Base-by-base conservation (phyloP, 768 basidiomycete species). In the Daedalea quercina region DNA sequence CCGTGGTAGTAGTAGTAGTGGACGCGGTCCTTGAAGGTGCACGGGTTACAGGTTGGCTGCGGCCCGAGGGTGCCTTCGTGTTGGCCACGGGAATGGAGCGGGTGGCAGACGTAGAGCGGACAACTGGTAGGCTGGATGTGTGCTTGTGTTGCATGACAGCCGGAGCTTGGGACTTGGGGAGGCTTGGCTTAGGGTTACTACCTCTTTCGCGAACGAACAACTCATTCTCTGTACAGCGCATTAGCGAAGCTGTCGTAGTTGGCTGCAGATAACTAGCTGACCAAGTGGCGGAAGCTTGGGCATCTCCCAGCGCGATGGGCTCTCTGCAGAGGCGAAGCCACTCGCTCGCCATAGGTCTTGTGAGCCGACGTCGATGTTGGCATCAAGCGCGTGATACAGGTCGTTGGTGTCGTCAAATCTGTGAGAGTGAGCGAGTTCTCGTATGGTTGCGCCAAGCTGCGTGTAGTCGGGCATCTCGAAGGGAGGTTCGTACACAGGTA, bases 391-490 rank as follows among this genome's bases (percentile, higher is more conserved):
- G 49, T 64, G 68, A 41, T 60, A 63, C 6, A 55, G 28, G 26
- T 68, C 68, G 8, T 47, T 48, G 2, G 56, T 47, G 47, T 75
- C 73, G 19, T 75, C 73, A 8, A 69, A 44, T 3, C 61, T 54
- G 43, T 67, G 60, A 6, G 69, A 68, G 26, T 69, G 72, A 47
- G 69, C 71, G 23, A 72, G 58, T 9, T 64, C 57, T 46, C 73
- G 67, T 1, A 79, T 40, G 3, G 56, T 63, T 25, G 60, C 60
- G 0, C 78, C 78, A 19, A 75, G 59, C 24, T 68, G 63, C 57
- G 63, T 72, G 56, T 77, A 80, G 50, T 80, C 67, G 13, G 79
- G 78, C 60, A 78, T 65, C 47, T 77, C 76, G 51, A 79, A 78
- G 4, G 67, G 67, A 13, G 75, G 75, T 51, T 74, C 73, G 51